These are phyloP conservation scores for Magnaporthales sp. DNA, from an alignment of 2,329 filamentous ascomycete species.

Conservation along the genomic window DNA sequence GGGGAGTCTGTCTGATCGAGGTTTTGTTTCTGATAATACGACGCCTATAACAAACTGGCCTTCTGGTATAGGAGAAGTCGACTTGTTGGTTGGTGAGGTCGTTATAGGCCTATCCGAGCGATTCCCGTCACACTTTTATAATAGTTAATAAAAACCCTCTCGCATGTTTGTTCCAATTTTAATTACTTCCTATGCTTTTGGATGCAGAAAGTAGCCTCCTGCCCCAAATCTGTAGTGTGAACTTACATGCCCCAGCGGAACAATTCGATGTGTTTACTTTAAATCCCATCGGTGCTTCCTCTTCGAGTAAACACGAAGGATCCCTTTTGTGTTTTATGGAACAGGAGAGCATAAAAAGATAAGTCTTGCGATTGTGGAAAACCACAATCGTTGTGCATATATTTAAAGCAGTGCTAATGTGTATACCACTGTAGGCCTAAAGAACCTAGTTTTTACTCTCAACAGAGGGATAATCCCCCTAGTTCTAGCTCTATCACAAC, in stretches of 20 bases:
- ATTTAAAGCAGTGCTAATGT: too few species aligned
- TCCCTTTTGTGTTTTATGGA: too few species aligned
- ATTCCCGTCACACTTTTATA: constrained; percentile 15
- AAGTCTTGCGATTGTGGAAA: background rate
- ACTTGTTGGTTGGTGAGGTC: background rate
- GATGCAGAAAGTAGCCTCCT: background rate
- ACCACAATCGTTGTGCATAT: background rate
- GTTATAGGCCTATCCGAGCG: constrained; percentile 1
- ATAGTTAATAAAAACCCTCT: constrained; percentile 24
- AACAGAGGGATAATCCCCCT: background rate
- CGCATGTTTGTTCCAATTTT: constrained; percentile 13
- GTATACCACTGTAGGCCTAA: background rate
- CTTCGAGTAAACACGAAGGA: too few species aligned
- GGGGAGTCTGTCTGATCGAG: background rate
- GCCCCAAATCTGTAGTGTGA: background rate
- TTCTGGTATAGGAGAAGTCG: background rate
- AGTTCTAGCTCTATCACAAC: background rate
- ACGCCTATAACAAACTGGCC: background rate
- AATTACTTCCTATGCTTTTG: background rate
- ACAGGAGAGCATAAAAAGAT: too few species aligned
- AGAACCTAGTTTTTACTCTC: background rate
- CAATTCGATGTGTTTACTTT: too few species aligned
- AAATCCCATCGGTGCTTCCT: too few species aligned
- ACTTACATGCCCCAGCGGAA: too few species aligned
- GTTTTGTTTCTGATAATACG: constrained; percentile 1